phyloP scores from a whole-genome alignment of 441 rosid species.

The Eutrema salsugineum region DNA sequence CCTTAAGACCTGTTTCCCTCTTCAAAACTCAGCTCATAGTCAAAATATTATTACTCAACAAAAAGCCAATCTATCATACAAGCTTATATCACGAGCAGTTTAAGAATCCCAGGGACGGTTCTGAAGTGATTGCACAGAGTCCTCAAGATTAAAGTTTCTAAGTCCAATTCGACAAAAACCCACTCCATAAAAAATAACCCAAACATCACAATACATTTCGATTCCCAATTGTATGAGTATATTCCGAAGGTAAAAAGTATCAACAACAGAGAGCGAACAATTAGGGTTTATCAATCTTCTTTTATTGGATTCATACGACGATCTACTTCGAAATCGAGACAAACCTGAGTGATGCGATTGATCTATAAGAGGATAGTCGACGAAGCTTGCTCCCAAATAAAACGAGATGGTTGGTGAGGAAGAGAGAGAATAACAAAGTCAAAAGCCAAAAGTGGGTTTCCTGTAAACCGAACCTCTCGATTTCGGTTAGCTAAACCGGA shows the following conservation, averaged over 20 bases:
- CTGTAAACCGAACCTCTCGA: too few species aligned
- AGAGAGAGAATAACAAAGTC: neutral
- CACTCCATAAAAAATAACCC: neutral
- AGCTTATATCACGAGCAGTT: neutral
- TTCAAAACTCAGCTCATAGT: neutral
- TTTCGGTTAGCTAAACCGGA: neutral
- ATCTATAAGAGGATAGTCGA: neutral
- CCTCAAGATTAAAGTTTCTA: neutral
- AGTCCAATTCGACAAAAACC: neutral
- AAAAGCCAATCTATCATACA: neutral
- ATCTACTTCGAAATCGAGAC: constrained; percentile 9
- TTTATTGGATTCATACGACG: neutral
- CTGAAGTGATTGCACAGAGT: too few species aligned
- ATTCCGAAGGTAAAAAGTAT: too few species aligned
- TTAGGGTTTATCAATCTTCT: too few species aligned
- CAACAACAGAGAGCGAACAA: neutral
- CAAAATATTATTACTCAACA: neutral
- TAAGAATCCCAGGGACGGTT: neutral
- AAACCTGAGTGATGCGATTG: neutral
- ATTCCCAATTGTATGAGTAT: neutral
- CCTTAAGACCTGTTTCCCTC: neutral
- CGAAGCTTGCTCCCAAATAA: neutral
- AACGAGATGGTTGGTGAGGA: neutral
- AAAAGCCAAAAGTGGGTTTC: neutral
- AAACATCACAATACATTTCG: neutral